Base-by-base conservation (phyloP, 169 alveolate species). In the Plasmodium inui region DNA sequence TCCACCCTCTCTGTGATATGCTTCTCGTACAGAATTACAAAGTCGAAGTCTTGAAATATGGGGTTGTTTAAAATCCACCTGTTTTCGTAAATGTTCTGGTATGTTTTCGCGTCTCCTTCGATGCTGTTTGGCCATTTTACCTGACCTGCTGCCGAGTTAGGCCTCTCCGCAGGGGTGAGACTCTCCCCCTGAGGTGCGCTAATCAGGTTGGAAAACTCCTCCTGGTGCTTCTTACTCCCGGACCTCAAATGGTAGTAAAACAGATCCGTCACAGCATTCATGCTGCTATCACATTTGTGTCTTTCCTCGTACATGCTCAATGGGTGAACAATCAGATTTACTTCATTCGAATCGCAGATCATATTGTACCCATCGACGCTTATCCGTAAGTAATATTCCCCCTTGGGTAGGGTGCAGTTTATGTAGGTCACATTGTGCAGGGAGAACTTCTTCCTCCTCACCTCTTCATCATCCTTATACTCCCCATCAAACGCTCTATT, bases 41-140 rank as follows among this genome's bases (percentile, higher is more conserved):
- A 86, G 46, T 86, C 93, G 19, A 46, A 73, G 19, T 86, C 30
- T 10, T 74, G 50, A 32, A 86, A 74, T 9, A 86, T 5, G 7
- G 78, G 86, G 41, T 86, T 86, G 44, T 86, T 86, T 46, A 86
- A 9, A 6, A 55, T 34, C 93, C 93, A 86, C 7, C 46, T 86
- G 8, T 22, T 86, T 50, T 86, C 86, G 30, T 86, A 86, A 3
- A 86, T 53, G 0, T 86, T 57, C 57, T 76, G 37, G 22, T 32
- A 86, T 0, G 17, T 41, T 53, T 71, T 44, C 5, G 1, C 19
- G 12, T 28, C 41, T 30, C 14, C 44, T 10, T 28, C 17, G 61
- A 76, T 22, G 34, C 1, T 26, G 6, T 32, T 5, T 41, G 26
- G 41, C 30, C 30, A 22, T 67, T 67, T 22, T 0, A n/a, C 34